Base-by-base conservation (phyloP, 768 basidiomycete species). In the Tricholoma furcatifolium region DNA sequence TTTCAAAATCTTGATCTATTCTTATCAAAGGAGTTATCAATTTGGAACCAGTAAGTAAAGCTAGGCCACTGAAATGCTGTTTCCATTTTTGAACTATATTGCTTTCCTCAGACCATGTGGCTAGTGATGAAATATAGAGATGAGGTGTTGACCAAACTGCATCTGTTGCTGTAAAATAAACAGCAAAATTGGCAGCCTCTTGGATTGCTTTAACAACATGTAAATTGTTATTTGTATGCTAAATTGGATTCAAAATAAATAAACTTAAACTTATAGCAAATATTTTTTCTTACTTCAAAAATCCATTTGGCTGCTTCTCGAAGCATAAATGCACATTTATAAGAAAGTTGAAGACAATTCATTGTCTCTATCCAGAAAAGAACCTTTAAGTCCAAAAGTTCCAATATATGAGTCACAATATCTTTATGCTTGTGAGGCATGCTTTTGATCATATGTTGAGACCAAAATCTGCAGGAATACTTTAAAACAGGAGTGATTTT, bases 51-150 rank as follows among this genome's bases (percentile, higher is more conserved):
- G 36, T 38, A 14, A 38, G 4, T 38, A 11, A 38, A 4, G 36
- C 14, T 18, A 62, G 59, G 11, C 41, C 23, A 20, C 42, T 23
- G 43, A 62, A 59, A 14, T 55, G 52, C 9, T 17, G 15, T 43
- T 43, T 57, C 60, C 58, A 62, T 12, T 23, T 20, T 11, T 38
- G 39, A 42, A 11, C 18, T 9, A 45, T 47, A 36, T 50, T 34
- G 11, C 43, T 41, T 20, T 51, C 38, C 40, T 45, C 43, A 18
- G 57, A 50, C 56, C 58, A 65, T 8, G 63, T 65, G 46, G 60
- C 60, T 15, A 62, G 51, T 31, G 61, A 46, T 20, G 63, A 65
- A 47, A 61, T 56, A 48, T 65, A 65, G n/a, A 65, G 55, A 38
- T 65, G 63, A 17, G 58, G 61, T 12, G 61, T 65, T 12, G 63